These are phyloP conservation scores for Kazachstania africana DNA, from an alignment of 805 yeast genomes.

Conservation along the genomic window DNA sequence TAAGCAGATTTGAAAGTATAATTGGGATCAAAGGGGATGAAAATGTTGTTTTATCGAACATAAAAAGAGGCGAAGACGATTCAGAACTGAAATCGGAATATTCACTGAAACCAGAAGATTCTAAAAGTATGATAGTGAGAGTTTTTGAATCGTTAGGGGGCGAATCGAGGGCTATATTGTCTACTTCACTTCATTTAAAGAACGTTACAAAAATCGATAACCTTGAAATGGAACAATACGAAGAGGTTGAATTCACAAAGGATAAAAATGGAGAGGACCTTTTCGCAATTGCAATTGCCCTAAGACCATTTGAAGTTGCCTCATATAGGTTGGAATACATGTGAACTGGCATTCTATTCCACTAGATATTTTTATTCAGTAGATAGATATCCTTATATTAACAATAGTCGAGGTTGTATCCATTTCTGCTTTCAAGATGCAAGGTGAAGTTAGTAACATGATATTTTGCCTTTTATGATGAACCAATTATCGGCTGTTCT, in stretches of 20 bases:
- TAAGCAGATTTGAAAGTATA: slow-evolving; percentile 19
- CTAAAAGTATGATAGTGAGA: slow-evolving; percentile 52
- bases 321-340: slow-evolving; percentile 12
- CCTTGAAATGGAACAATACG: slow-evolving; percentile 39
- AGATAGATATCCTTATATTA: too few relatives aligned
- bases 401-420: too few relatives aligned
- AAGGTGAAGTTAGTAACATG: too few relatives aligned
- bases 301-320: slow-evolving; percentile 74
- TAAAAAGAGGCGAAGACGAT: slow-evolving; percentile 87
- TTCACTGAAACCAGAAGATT: slow-evolving; percentile 33
- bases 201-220: slow-evolving; percentile 45
- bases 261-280: slow-evolving; percentile 28
- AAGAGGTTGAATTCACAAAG: slow-evolving; percentile 27
- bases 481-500: too few relatives aligned
- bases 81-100: slow-evolving; percentile 36
- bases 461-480: too few relatives aligned
- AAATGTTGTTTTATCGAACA: slow-evolving; percentile 56
- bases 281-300: slow-evolving; percentile 29
- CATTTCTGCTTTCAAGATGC: too few relatives aligned
- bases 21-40: slow-evolving; percentile 36
- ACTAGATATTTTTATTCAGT: too few relatives aligned
- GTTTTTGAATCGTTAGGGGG: slow-evolving; percentile 89
- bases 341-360: not conserved
- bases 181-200: slow-evolving; percentile 33
- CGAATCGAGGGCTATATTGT: slow-evolving; percentile 39